Base-by-base conservation (phyloP, 148 eudicot genomes). In the Nepenthes mirabilis region DNA sequence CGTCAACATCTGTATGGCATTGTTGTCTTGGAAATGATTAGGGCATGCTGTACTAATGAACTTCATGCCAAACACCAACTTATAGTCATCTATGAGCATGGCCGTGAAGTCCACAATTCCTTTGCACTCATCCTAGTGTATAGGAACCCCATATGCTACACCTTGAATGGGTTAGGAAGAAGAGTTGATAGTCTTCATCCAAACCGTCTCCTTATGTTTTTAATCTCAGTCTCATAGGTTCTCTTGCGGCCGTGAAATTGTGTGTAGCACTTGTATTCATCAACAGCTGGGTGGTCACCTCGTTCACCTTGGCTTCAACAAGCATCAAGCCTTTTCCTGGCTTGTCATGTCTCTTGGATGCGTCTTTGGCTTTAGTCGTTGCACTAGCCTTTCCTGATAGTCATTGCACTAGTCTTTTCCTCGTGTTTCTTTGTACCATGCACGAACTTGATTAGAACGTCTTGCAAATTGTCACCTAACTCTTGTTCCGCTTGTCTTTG, bases 181-280 rank as follows among this genome's bases (percentile, higher is more conserved):
- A 11, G 59, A 58, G 47, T 58, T 58, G 9, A 58, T 47, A 12
- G 9, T 47, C 47, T 58, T 62, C 10, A 52, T 10, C 54, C 33
- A 50, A 23, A 11, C 47, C 47, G 3, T 2, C 37, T 14, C 12
- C 61, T 37, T 37, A 8, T 12, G 6, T 4, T 7, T 47, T 40
- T 36, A 5, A 9, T 6, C 8, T 33, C 1, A 58, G 47, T 33
- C 48, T 11, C 12, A 11, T 23, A 23, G 23, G 23, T 23, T 23
- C 23, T 23, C 23, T 23, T 23, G 23, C 23, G 23, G 23, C 23
- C 23, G 0, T 23, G 23, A 23, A 23, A 23, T 54, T 54, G n/a
- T 54, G 57, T 2, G 35, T n/a, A 2, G 34, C 57, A 6, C 35
- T 23, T 14, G 35, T 54, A 11, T 40, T 1, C 4, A 40, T 8